Conservation (phyloP, 352 stramenopile species). For the Thraustotheca clavata region DNA sequence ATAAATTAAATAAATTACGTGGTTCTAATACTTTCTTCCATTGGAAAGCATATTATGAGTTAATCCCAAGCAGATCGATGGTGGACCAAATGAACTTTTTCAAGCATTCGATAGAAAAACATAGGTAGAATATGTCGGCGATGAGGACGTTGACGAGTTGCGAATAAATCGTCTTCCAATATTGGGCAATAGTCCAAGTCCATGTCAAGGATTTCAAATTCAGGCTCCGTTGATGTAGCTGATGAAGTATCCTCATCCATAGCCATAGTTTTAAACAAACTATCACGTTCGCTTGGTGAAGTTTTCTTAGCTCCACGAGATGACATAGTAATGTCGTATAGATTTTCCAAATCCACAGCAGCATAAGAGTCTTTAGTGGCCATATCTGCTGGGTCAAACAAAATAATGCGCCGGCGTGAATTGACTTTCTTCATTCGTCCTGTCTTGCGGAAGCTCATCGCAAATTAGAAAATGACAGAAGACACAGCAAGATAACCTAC, state of each 20-base stretch:
- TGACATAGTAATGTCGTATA: slow-evolving; percentile 4
- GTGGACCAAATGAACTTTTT: no score
- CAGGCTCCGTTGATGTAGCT: no score
- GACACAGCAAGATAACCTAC: no score
- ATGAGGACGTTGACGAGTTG: not conserved
- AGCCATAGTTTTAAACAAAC: no score
- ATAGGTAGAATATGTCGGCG: not conserved
- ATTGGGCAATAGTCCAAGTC: not conserved
- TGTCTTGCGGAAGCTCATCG: not conserved
- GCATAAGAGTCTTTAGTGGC: not conserved
- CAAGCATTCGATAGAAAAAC: not conserved
- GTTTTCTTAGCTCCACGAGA: not conserved
- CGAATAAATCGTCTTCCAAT: not conserved
- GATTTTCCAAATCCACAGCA: not conserved
- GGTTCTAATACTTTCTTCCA: not conserved
- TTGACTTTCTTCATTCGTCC: not conserved
- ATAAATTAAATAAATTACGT: slow-evolving; percentile 13
- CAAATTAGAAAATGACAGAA: not conserved
- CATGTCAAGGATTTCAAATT: not conserved
- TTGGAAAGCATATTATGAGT: not conserved
- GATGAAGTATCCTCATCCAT: no score
- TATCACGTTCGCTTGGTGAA: no score
- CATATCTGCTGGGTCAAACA: not conserved
- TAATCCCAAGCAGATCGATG: not conserved
- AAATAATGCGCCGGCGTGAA: not conserved